Conservation (phyloP, 2,329 filamentous ascomycete species). For the Ampelomyces quisqualis region DNA sequence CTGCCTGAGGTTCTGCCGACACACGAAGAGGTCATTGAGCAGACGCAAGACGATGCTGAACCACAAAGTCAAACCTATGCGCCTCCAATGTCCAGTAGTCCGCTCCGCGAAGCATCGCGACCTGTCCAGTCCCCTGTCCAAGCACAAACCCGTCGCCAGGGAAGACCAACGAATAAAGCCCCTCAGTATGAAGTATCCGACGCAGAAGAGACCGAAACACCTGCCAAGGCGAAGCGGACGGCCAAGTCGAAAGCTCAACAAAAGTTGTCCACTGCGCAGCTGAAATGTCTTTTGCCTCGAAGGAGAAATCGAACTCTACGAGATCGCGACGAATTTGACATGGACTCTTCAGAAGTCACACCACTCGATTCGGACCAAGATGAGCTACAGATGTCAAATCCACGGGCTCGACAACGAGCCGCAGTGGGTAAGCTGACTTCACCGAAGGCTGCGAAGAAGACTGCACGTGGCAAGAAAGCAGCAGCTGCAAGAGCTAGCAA, state of each 20-base stretch:
- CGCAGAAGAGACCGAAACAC: slow-evolving; percentile 25
- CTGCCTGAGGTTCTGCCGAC: slow-evolving; percentile 37
- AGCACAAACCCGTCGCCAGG: slow-evolving; percentile 19
- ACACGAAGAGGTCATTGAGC: slow-evolving; percentile 20
- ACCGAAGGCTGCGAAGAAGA: slow-evolving; percentile 31
- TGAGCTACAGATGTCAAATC: slow-evolving; percentile 41
- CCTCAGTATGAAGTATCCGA: slow-evolving; percentile 26
- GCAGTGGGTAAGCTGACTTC: slow-evolving; percentile 18
- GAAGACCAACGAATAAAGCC: slow-evolving; percentile 17
- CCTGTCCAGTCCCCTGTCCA: slow-evolving; percentile 16
- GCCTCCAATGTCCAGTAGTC: slow-evolving; percentile 48
- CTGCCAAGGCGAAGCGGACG: slow-evolving; percentile 19
- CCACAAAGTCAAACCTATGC: slow-evolving; percentile 47
- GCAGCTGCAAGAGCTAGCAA: slow-evolving; percentile 22
- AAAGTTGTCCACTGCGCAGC: slow-evolving; percentile 46
- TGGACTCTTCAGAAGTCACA: slow-evolving; percentile 41
- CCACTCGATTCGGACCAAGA: slow-evolving; percentile 45
- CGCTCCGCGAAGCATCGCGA: slow-evolving; percentile 21
- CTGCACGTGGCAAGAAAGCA: slow-evolving; percentile 24
- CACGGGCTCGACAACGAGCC: slow-evolving; percentile 21
- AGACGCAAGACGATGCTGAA: slow-evolving; percentile 30
- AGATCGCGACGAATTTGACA: slow-evolving; percentile 45
- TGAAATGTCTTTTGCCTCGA: slow-evolving; percentile 50
- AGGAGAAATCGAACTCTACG: slow-evolving; percentile 33
- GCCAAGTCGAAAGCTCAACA: slow-evolving; percentile 30